These are phyloP conservation scores for Drechslera avenae DNA, from an alignment of 2,329 filamentous ascomycete genomes.

Conservation along the genomic window DNA sequence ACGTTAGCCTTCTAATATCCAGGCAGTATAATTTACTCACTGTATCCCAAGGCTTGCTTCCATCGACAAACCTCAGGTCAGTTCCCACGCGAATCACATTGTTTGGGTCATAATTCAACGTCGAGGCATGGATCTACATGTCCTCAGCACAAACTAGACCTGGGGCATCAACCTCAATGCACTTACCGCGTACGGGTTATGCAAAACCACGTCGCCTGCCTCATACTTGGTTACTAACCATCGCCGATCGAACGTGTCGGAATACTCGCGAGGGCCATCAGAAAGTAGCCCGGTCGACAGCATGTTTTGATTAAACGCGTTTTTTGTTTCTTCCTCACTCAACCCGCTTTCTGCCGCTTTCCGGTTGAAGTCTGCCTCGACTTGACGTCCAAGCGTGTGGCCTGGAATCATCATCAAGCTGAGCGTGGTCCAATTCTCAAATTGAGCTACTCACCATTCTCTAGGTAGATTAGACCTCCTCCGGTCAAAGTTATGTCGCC, in stretches of 20 bases:
- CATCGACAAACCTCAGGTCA: constrained; percentile 62
- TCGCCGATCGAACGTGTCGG: constrained; percentile 50
- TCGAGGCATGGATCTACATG: constrained; percentile 61
- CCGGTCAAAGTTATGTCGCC: constrained; percentile 60
- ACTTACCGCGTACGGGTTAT: constrained; percentile 37
- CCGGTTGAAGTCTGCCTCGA: constrained; percentile 57
- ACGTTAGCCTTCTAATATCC: constrained; percentile 1
- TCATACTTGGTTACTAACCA: constrained; percentile 62
- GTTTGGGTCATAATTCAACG: constrained; percentile 59
- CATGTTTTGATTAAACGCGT: constrained; percentile 62
- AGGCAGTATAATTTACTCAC: constrained; percentile 31
- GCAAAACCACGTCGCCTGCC: constrained; percentile 57
- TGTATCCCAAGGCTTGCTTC: constrained; percentile 57
- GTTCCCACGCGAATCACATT: constrained; percentile 61
- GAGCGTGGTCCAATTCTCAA: no score
- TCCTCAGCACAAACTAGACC: constrained; percentile 8
- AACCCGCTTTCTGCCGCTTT: constrained; percentile 58
- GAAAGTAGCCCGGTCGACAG: constrained; percentile 60
- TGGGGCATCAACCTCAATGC: no score
- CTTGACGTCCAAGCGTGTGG: constrained; percentile 54
- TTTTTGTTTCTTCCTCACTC: constrained; percentile 56
- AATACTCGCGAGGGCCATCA: constrained; percentile 55
- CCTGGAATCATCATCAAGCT: constrained; percentile 28
- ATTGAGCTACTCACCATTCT: constrained; percentile 47
- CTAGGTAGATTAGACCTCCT: constrained; percentile 65